Base-by-base conservation (phyloP, 805 yeast species). In the Ogataea paraovalis region DNA sequence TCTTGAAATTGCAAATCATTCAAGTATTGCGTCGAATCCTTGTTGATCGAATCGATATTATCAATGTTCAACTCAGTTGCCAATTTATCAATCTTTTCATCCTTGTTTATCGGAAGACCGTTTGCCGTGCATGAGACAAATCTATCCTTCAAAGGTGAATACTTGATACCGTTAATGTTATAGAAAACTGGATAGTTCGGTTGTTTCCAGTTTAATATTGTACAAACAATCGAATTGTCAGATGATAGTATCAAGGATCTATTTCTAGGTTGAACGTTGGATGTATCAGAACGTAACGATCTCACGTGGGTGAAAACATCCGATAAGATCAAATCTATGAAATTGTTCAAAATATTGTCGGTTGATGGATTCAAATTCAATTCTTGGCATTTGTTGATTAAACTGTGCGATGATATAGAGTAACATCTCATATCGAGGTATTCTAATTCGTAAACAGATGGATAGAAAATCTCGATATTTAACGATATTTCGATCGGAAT, bases 181-280 rank as follows among this genome's bases (percentile, higher is more conserved):
- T 87, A 86, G 54, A 94, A 82, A 0, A 94, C 98, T 0, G 99
- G 97, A 68, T 85, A 94, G 64, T 92, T 92, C 13, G 99, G 98
- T 68, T 94, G 99, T 67, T 94, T 94, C 99, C 99, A 94, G 67
- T 94, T 94, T 57, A 94, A 69, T 41, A 89, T 86, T 10, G 96
- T 88, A 67, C 98, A 94, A n/a, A 90, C 88, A 41, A 82, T 79
- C 30, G 96, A 86, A 65, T 90, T 89, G 47, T 86, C 79, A 1
- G 97, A 88, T 12, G 96, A 80, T 66, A 94, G 87, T 9, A 92
- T 82, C 39, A 94, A 70, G 1, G 95, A 82, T 49, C 57, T 49
- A 18, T 66, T 62, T 33, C 64, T 53, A 18, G 38, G 38, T 7
- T 34, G 34, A 4, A 9, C 12, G 20, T 16, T 34, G 14, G 38